Conservation (phyloP, 2,329 filamentous ascomycete genomes). For the Calonectria naviculata region DNA sequence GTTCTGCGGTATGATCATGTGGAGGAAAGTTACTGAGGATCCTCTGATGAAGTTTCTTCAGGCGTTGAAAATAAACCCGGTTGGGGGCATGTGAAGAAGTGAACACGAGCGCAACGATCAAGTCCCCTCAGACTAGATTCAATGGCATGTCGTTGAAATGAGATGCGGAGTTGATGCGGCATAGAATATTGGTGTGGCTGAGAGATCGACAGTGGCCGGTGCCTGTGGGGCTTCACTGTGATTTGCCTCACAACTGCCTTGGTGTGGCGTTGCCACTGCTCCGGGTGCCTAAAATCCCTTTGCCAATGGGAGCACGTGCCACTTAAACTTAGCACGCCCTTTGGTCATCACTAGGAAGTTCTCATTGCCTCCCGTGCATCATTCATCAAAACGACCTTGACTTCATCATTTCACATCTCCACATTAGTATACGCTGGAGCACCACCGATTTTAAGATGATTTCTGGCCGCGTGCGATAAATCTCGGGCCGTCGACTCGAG, state of each 20-base stretch:
- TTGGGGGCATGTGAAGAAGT: background rate
- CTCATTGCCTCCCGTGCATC: constrained; percentile 23
- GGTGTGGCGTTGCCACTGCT: constrained; percentile 14
- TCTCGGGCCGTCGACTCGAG: background rate
- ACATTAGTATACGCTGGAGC: background rate
- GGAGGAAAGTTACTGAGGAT: background rate
- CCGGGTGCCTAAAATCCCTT: constrained; percentile 8
- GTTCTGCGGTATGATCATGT: background rate
- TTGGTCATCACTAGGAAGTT: background rate
- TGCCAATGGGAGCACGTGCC: constrained; percentile 31
- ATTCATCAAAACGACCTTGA: constrained; percentile 2
- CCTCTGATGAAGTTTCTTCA: background rate
- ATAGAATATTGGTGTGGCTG: constrained; percentile 30
- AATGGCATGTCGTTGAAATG: constrained; percentile 28
- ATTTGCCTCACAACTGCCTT: background rate
- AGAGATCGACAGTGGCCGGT: constrained; percentile 21
- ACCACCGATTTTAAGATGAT: background rate
- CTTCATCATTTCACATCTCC: constrained; percentile 9
- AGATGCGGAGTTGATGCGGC: constrained; percentile 29
- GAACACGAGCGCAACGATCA: background rate
- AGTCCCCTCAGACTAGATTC: background rate
- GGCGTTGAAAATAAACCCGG: background rate
- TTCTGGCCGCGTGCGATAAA: background rate
- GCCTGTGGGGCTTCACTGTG: background rate
- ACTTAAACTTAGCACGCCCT: constrained; percentile 7